Evolutionary conservation across 306 rosid genomes (phyloP).

Genomic region (Pueraria montana): DNA sequence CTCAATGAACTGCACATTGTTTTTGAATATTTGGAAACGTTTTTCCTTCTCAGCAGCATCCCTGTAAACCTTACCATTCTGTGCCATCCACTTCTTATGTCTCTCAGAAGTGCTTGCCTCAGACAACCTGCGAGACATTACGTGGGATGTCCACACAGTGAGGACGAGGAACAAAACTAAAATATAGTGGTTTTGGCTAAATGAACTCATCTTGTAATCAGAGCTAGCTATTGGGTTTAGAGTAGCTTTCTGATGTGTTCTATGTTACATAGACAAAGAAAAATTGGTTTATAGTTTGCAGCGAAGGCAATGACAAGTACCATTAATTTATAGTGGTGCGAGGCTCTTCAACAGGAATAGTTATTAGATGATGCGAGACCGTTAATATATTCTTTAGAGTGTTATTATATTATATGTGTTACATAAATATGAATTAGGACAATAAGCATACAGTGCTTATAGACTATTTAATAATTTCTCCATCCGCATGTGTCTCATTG

Average conservation of each 20-base stretch:
- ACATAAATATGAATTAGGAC: too few relatives aligned
- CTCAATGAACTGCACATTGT: constrained; percentile 44
- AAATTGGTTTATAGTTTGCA: not conserved
- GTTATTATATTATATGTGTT: too few relatives aligned
- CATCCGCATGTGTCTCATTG: not conserved
- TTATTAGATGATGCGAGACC: too few relatives aligned
- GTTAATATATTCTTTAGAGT: too few relatives aligned
- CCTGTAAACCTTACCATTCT: constrained; percentile 25
- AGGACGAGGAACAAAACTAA: constrained; percentile 18
- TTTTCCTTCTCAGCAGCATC: constrained; percentile 40
- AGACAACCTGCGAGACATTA: not conserved
- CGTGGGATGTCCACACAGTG: not conserved
- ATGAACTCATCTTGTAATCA: not conserved
- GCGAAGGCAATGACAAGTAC: not conserved
- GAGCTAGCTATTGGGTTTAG: not conserved
- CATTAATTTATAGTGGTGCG: constrained; percentile 10
- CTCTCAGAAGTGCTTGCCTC: not conserved
- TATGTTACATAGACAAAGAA: not conserved
- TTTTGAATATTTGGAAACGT: constrained; percentile 42
- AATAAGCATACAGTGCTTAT: too few relatives aligned
- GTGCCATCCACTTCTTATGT: constrained; percentile 48
- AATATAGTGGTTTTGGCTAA: constrained; percentile 6
- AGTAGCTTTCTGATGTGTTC: too few relatives aligned
- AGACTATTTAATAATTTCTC: too few relatives aligned
- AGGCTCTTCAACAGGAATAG: not conserved